A percentile compares a stretch with the other conserved stretches of the same genome.
Conservation (phyloP, 805 yeast species). For the Candida wancherniae region DNA sequence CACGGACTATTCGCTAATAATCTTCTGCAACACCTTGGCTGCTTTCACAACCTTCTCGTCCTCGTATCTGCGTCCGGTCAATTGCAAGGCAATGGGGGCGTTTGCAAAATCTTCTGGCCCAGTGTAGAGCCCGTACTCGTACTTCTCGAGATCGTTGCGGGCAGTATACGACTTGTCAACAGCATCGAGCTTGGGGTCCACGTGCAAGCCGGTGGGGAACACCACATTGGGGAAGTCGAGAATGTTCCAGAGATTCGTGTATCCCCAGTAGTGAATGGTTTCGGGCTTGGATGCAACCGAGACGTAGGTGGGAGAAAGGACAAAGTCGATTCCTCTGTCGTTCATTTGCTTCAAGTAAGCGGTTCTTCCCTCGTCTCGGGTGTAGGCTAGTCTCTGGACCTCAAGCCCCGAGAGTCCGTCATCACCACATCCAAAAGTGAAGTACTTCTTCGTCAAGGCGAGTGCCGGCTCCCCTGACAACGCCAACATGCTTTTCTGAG, state of each 20-base stretch:
- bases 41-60: slow-evolving; percentile 18
- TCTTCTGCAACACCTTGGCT: slow-evolving; percentile 15
- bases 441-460: slow-evolving; percentile 9
- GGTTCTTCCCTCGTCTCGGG: slow-evolving; percentile 12
- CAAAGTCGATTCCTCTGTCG: slow-evolving; percentile 11
- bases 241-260: slow-evolving; percentile 18
- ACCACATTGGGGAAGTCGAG: slow-evolving; percentile 18
- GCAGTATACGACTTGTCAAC: slow-evolving; percentile 12
- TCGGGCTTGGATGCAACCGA: slow-evolving; percentile 18
- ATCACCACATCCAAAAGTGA: slow-evolving; percentile 16
- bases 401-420: slow-evolving; percentile 16
- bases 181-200: slow-evolving; percentile 13
- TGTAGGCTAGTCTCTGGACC: slow-evolving; percentile 10
- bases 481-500: slow-evolving; percentile 12
- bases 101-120: slow-evolving; percentile 13
- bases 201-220: slow-evolving; percentile 18
- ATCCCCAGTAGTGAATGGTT: slow-evolving; percentile 17
- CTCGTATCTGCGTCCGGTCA: slow-evolving; percentile 17
- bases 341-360: slow-evolving; percentile 13
- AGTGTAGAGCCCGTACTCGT: slow-evolving; percentile 18
- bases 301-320: slow-evolving; percentile 17
- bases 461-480: slow-evolving; percentile 14
- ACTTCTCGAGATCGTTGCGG: slow-evolving; percentile 16
- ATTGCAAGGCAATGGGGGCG: slow-evolving; percentile 18
- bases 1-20: slow-evolving; percentile 5